Conservation (phyloP, 1,284 basidiomycete genomes). For the Tylopilus sp. region DNA sequence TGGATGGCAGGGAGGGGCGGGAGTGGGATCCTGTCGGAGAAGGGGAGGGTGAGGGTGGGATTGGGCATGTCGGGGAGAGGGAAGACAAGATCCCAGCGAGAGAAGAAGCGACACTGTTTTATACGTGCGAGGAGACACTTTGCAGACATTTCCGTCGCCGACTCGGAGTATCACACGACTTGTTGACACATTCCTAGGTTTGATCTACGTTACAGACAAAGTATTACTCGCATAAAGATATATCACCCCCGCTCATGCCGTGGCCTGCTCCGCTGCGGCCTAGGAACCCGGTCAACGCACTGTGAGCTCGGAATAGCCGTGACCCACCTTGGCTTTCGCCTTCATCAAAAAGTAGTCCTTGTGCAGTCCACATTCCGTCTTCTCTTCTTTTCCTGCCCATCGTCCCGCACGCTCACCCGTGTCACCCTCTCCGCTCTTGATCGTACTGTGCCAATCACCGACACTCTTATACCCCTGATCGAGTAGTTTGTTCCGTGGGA, state of each 20-base stretch:
- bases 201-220: no score
- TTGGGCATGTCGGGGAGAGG: constrained; percentile 16
- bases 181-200: no score
- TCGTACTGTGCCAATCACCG: constrained; percentile 98
- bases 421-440: constrained; percentile 77
- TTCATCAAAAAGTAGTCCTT: constrained; percentile 86
- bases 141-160: constrained; percentile 8
- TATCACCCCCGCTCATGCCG: background rate
- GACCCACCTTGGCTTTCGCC: constrained; percentile 53
- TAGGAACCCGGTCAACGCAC: background rate
- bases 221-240: no score
- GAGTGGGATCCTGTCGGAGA: constrained; percentile 33
- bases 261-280: background rate
- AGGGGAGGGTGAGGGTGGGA: constrained; percentile 26
- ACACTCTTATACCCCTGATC: constrained; percentile 94
- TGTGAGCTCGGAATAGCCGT: constrained; percentile 3
- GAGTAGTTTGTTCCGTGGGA: constrained; percentile 92
- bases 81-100: background rate
- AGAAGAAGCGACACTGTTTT: background rate
- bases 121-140: background rate
- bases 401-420: constrained; percentile 88
- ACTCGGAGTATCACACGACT: constrained; percentile 3
- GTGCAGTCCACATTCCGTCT: constrained; percentile 97
- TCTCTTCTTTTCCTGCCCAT: constrained; percentile 89
- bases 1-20: constrained; percentile 37